Evolutionary conservation across 495 filamentous ascomycete species (phyloP).

Genomic region (Penicillium taxi): DNA sequence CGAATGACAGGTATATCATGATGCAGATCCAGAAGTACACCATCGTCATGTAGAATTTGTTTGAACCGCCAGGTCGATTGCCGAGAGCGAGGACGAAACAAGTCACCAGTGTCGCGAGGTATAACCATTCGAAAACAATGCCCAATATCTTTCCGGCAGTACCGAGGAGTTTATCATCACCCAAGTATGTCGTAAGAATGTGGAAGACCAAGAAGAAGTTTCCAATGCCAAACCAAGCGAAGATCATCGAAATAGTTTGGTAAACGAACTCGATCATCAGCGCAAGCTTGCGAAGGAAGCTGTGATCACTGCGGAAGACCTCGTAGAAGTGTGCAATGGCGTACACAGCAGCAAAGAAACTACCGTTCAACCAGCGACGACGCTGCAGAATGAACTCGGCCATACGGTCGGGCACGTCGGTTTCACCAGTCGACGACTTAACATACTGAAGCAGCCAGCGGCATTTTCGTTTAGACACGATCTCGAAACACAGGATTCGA

Average conservation of each 20-base stretch:
- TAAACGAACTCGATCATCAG: slow-evolving; percentile 90
- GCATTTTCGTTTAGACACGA: slow-evolving; percentile 93
- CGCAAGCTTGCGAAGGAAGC: slow-evolving; percentile 75
- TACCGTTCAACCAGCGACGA: slow-evolving; percentile 95
- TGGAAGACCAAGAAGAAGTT: slow-evolving; percentile 99
- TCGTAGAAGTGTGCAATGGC: slow-evolving; percentile 90
- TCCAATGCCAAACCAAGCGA: slow-evolving; percentile 98
- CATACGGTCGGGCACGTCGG: slow-evolving; percentile 93
- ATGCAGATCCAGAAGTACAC: slow-evolving; percentile 94
- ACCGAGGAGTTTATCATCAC: slow-evolving; percentile 57
- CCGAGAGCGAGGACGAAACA: slow-evolving; percentile 95
- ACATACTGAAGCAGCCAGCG: slow-evolving; percentile 97
- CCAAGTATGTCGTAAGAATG: slow-evolving; percentile 84
- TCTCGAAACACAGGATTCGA: slow-evolving; percentile 98
- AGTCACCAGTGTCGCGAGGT: slow-evolving; percentile 81
- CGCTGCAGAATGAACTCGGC: slow-evolving; percentile 94
- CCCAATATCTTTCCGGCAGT: slow-evolving; percentile 69
- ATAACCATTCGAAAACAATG: slow-evolving; percentile 93
- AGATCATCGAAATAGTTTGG: slow-evolving; percentile 92
- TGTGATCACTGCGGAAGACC: slow-evolving; percentile 88
- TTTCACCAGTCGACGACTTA: slow-evolving; percentile 92
- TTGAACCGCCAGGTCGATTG: slow-evolving; percentile 91
- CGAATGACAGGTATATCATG: slow-evolving; percentile 93
- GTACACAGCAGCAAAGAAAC: slow-evolving; percentile 97
- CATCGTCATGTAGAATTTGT: slow-evolving; percentile 91